Evolutionary conservation across 352 stramenopile genomes (phyloP).

Genomic region (Phytophthora pistaciae): DNA sequence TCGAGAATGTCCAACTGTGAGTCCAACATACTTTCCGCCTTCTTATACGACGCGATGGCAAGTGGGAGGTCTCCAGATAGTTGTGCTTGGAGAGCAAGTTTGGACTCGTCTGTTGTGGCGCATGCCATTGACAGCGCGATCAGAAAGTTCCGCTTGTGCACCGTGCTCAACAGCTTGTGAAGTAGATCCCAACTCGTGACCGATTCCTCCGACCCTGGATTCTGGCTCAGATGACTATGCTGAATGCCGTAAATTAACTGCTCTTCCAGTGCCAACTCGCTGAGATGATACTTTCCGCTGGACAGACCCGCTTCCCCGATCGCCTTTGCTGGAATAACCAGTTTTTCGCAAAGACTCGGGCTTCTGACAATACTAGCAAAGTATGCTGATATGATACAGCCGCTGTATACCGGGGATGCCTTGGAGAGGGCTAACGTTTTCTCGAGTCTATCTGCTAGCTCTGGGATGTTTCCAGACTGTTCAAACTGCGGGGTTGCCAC

Average conservation of each 20-base stretch:
- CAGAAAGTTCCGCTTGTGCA: conserved; percentile 75
- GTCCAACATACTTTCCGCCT: conserved; percentile 58
- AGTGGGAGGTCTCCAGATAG: conserved; percentile 75
- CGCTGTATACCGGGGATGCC: conserved; percentile 42
- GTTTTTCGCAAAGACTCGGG: conserved; percentile 30
- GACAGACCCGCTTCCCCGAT: conserved; percentile 70
- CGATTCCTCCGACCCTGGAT: conserved; percentile 20
- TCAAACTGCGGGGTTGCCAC: conserved; percentile 47
- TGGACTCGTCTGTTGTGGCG: conserved; percentile 65
- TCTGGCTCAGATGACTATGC: conserved; percentile 3
- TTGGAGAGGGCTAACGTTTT: conserved; percentile 33
- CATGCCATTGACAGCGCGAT: conserved; percentile 61
- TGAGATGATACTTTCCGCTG: conserved; percentile 64
- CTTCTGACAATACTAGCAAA: conserved; percentile 51
- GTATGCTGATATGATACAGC: conserved; percentile 57
- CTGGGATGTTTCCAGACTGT: conserved; percentile 15
- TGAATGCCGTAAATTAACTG: conserved; percentile 50
- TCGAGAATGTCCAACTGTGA: conserved; percentile 52
- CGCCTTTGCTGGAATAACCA: conserved; percentile 46
- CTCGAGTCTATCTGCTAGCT: conserved; percentile 28
- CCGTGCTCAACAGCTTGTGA: conserved; percentile 73
- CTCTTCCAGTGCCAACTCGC: conserved; percentile 76
- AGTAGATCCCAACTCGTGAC: conserved; percentile 72
- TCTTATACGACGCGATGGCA: conserved; percentile 78
- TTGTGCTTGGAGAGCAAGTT: conserved; percentile 67